phyloP scores from a whole-genome alignment of 495 filamentous ascomycete genomes.

The Penicillium alfredii region DNA sequence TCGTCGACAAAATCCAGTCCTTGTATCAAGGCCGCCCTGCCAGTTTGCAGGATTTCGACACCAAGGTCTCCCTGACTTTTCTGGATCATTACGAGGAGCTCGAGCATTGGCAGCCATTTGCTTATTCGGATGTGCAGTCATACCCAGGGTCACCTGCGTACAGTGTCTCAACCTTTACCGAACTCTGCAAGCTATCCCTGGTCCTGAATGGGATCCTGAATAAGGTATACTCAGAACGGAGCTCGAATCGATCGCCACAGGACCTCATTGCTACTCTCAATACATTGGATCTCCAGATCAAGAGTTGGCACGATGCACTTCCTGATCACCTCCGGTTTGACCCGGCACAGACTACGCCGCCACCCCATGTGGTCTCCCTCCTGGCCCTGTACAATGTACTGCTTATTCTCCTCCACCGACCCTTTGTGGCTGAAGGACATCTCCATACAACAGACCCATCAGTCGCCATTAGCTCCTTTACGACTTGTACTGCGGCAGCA shows the following conservation, averaged over 20 bases:
- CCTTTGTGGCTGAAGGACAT: conserved; percentile 20
- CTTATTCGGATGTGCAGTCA: conserved; percentile 13
- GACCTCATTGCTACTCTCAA: conserved; percentile 11
- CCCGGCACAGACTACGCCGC: not conserved
- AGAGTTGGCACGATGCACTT: conserved; percentile 10
- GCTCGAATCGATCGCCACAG: conserved; percentile 8
- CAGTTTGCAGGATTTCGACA: conserved; percentile 23
- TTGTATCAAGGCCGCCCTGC: conserved; percentile 30
- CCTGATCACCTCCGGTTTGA: conserved; percentile 14
- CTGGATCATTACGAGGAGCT: conserved; percentile 31
- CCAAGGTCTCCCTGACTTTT: conserved; percentile 25
- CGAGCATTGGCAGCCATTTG: conserved; percentile 24
- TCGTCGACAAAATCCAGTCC: conserved; percentile 32
- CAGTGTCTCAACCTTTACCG: conserved; percentile 26
- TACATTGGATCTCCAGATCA: conserved; percentile 7
- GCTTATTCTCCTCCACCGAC: conserved; percentile 21
- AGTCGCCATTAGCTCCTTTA: conserved; percentile 18
- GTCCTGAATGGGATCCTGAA: conserved; percentile 28
- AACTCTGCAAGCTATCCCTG: conserved; percentile 26
- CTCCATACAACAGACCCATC: conserved; percentile 18
- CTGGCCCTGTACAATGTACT: conserved; percentile 16
- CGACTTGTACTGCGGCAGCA: conserved; percentile 21
- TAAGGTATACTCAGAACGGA: conserved; percentile 27
- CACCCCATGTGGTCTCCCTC: conserved; percentile 15
- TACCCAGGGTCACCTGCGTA: conserved; percentile 14